Percentiles rank a stretch among this genome's conserved stretches.
These are phyloP conservation scores for Hansenula anomala DNA, from an alignment of 1,139 yeast genomes.

Conservation along the genomic window DNA sequence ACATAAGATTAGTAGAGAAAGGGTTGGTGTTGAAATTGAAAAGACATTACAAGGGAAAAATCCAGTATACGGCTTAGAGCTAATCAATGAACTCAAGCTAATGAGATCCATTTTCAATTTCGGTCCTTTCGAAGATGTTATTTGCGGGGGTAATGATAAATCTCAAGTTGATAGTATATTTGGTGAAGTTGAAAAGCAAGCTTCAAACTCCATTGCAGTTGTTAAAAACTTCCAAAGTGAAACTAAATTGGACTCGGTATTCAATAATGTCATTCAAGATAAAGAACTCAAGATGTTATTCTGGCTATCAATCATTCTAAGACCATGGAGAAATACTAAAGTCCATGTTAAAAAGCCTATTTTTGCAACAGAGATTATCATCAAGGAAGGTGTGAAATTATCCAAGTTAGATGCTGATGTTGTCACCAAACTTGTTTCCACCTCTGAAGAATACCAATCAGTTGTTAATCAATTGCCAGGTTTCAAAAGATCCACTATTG, in stretches of 20 bases:
- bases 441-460: slow-evolving; percentile 23
- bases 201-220: background rate
- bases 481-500: slow-evolving; percentile 52
- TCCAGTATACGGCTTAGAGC: slow-evolving; percentile 59
- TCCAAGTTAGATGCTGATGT: slow-evolving; percentile 53
- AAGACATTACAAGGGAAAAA: slow-evolving; percentile 65
- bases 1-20: slow-evolving; percentile 79
- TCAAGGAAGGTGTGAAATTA: slow-evolving; percentile 68
- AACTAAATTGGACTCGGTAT: background rate
- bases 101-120: slow-evolving; percentile 51
- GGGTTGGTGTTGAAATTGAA: slow-evolving; percentile 82
- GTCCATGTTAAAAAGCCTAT: slow-evolving; percentile 31
- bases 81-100: slow-evolving; percentile 52
- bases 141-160: slow-evolving; percentile 6
- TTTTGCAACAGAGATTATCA: slow-evolving; percentile 38
- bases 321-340: slow-evolving; percentile 41
- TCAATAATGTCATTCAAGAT: slow-evolving; percentile 3
- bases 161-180: background rate
- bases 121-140: slow-evolving; percentile 15
- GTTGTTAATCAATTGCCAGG: slow-evolving; percentile 17
- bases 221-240: background rate
- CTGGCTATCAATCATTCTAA: slow-evolving; percentile 44
- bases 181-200: background rate
- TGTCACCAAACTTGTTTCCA: slow-evolving; percentile 37
- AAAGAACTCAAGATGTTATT: slow-evolving; percentile 33